Evolutionary conservation across 1,139 yeast species (phyloP), one percentile per base, ranked within the genome.

Genomic region (Scheffersomyces segobiensis): DNA sequence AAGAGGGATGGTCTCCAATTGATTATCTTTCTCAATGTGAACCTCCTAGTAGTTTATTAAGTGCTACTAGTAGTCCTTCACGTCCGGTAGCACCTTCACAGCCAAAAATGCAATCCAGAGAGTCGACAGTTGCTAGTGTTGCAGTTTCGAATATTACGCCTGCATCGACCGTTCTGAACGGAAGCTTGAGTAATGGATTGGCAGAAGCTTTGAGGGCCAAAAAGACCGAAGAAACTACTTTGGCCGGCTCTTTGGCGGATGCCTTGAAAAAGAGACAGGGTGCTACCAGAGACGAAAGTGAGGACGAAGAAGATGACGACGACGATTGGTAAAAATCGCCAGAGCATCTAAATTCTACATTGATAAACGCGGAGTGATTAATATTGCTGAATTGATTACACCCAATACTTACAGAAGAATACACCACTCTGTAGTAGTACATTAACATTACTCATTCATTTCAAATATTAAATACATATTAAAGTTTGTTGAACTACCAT

Each of bases 1-100:
- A 79, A 58, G 97, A 93, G 73, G 99, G 99, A 3, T 96, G 99
- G 99, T 95, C 96, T 12, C 99, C 99, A 14, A 89, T 96, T 46
- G 91, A 96, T 21, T 96, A 93, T 71, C 86, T 95, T 67, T 87
- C 86, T 57, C 90, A 88, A 67, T 84, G 84, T 71, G 82, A 72
- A 17, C 81, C 83, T 22, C 86, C 84, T 19, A 73, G 75, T 2
- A 64, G 68, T 49, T 62, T 67, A 14, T 62, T 67, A 46, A 71
- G 70, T 0, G 65, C 75, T 0, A 72, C 80, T 1, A 73, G 81
- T 1, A 77, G 85, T 12, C 75, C 81, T 18, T 66, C 76, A 2
- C 60, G 71, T 1, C 60, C 64, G 22, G 55, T 69, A 17, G 52
- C 63, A 24, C 42, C 64, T 19, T 47, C 52, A 75, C 77, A 3